These are phyloP conservation scores for Mantamonas sphyraenae DNA, from an alignment of 78 protist species.

Conservation along the genomic window DNA sequence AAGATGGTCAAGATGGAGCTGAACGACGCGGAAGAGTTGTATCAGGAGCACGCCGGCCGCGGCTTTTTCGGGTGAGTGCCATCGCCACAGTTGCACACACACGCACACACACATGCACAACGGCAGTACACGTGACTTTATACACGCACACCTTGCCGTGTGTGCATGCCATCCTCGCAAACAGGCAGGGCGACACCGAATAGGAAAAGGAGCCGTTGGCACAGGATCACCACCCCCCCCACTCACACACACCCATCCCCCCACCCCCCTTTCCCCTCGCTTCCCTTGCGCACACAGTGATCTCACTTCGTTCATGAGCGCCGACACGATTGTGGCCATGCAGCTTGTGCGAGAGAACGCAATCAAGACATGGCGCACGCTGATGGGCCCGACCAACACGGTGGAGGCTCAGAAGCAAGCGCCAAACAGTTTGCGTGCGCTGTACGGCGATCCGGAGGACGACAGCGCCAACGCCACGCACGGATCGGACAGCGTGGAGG, in stretches of 20 bases:
- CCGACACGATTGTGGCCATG: not conserved
- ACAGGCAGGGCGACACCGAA: not conserved
- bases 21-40: not conserved
- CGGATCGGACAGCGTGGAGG: not conserved
- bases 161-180: not conserved
- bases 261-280: too few relatives aligned
- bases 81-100: too few relatives aligned
- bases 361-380: not conserved
- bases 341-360: not conserved
- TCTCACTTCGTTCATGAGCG: not conserved
- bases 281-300: not conserved
- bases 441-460: not conserved
- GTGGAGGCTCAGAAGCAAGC: not conserved
- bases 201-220: not conserved
- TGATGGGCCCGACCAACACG: constrained; percentile 13
- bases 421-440: not conserved
- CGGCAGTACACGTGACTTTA: too few relatives aligned
- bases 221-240: not conserved
- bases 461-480: not conserved
- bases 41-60: not conserved
- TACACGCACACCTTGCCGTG: not conserved
- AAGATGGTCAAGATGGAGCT: not conserved
- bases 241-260: too few relatives aligned
- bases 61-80: not conserved
- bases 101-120: too few relatives aligned